These are phyloP conservation scores for Paraleonurus japonicus DNA, from an alignment of 257 asterid species.

Conservation along the genomic window DNA sequence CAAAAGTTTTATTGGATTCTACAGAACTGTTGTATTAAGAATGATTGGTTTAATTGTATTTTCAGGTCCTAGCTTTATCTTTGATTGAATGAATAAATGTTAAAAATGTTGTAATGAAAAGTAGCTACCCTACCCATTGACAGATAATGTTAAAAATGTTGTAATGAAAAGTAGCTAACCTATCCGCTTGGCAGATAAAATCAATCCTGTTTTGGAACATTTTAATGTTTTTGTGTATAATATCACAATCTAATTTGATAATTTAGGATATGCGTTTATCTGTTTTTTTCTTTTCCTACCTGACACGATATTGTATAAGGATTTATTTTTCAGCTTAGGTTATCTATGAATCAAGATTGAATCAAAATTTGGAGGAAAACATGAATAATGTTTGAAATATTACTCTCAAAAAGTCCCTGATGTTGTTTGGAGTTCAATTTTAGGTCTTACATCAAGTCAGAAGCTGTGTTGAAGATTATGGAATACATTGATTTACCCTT, in stretches of 20 bases:
- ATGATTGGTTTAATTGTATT: not conserved
- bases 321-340: not conserved
- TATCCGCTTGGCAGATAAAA: not conserved
- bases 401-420: not conserved
- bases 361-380: not conserved
- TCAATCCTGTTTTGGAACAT: not conserved
- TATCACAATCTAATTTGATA: not conserved
- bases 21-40: not conserved
- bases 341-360: not conserved
- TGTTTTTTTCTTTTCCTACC: not conserved
- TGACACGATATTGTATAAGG: not conserved
- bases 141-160: not conserved
- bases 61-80: not conserved
- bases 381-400: not conserved
- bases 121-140: not conserved
- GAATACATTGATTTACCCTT: conserved; percentile 76
- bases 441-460: conserved; percentile 88
- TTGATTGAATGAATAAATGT: not conserved
- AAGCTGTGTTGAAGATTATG: conserved; percentile 90
- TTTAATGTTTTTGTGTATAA: not conserved
- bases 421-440: conserved; percentile 22
- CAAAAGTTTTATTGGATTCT: not conserved
- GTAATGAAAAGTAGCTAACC: not conserved
- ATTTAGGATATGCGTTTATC: not conserved
- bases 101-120: not conserved